Base-by-base conservation (phyloP, 2,329 filamentous ascomycete species). In the Phyllosticta capitalensis region DNA sequence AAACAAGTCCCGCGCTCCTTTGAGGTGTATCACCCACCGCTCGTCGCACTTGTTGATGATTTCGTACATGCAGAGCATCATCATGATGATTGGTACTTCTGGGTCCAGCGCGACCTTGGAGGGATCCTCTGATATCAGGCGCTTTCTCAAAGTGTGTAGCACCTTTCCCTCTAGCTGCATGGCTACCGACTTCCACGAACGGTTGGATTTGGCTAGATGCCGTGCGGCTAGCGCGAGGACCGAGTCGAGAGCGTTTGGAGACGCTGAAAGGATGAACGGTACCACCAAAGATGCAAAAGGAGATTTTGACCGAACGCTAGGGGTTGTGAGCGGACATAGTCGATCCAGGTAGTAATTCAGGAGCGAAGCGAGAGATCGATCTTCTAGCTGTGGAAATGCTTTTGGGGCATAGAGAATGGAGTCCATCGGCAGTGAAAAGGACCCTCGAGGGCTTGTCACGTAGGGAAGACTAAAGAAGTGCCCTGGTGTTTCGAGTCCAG, bases 11-110 rank as follows among this genome's bases (percentile, higher is more conserved):
- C 78, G 76, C 7, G 77, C 77, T 0, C 77, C 78, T 49, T 74
- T 71, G 0, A 79, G 66, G 52, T 80, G 78, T 3, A 79, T 72
- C 0, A 76, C 76, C 78, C 78, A 80, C 59, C 73, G 70, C 55
- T 72, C 62, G 58, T 77, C 75, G 56, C 74, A 75, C 52, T 76
- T 72, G 54, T 64, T 64, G 45, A 65, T 61, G 38, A 78, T 77
- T 58, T 78, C 76, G 58, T 74, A 77, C 3, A 76, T 67, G 61
- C 75, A 78, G n/a, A 78, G 66, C 63, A 78, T 71, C 69, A 78
- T 75, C 73, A 77, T 77, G 50, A 75, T 71, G 9, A 75, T 67
- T 21, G 77, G 63, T 0, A 74, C 67, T 63, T 76, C 61, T 61
- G 73, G 55, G 55, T 70, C 59, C 62, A 60, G 7, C 60, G 64